Evolutionary conservation across 257 asterid genomes (phyloP), one percentile per base, ranked within the genome.

Genomic region (Nicotiana obtusifolia): DNA sequence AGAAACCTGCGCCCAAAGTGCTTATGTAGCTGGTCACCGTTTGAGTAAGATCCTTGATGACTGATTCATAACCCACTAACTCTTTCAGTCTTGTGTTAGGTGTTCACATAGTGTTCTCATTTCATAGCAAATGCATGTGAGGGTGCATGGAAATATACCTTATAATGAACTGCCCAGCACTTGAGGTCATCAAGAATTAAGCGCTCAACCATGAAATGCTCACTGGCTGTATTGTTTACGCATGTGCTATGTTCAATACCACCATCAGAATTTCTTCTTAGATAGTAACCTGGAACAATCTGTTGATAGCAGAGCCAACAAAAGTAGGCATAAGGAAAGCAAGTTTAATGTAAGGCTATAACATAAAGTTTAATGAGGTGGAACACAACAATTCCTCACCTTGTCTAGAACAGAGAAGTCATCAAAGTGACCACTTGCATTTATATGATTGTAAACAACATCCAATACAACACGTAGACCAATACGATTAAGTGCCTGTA

Each of bases 261-360:
- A 87, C 99, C 99, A 87, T 93, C 95, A 85, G 73, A 88, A 82
- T 95, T 89, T 86, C 99, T 91, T 66, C 99, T 88, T 33, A 95
- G 92, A 89, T 91, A 95, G 90, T 95, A 95, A 81, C 99, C 99
- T 30, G 99, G 99, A 88, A 95, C 99, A 76, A 95, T 93, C 99
- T 95, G 93, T 91, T 90, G 66, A 78, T 62, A 82, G 33, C 30
- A 53, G 77, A 83, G 66, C 53, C 31, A 68, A 66, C 47, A 83
- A 24, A 82, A 82, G 22, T 22, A 77, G 28, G 37, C 10, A 47
- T 24, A 61, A 78, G 60, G 73, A 37, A 33, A 61, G 7, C 33
- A 41, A 79, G 5, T 79, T 61, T 61, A 37, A 60, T 26, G 62
- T 37, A 41, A 37, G 17, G 37, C 71, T 60, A 37, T 11, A 64